Base-by-base conservation (phyloP, 768 basidiomycete species). In the Tremella fuciformis region DNA sequence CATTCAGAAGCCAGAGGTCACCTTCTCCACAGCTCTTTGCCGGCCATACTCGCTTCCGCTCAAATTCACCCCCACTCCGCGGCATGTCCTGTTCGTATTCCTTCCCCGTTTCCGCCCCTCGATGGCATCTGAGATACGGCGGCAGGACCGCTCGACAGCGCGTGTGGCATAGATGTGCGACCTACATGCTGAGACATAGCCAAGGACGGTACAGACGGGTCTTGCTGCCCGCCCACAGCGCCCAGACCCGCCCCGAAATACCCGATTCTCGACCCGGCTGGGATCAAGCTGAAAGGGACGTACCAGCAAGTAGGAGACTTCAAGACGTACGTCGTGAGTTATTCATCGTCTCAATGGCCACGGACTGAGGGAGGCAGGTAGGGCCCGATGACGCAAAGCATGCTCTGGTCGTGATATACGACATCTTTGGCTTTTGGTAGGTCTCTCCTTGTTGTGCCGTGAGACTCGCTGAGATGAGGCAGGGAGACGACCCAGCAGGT, bases 391-490 rank as follows among this genome's bases (percentile, higher is more conserved):
- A 69, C 16, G 80, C 80, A 53, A 77, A 81, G n/a, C 81, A 80
- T 58, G 83, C 83, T 15, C 76, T 85, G 39, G 79, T 86, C 51
- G 82, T 80, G 61, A 81, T 84, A 50, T 86, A 80, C 65, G 84
- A 86, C 69, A 85, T 86, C 64, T 86, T 87, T 66, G 85, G 85
- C 78, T 84, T 79, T 78, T 85, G 81, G 77, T 70, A 51, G 55
- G 65, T 59, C 2, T 3, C 3, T 25, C 54, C 9, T 42, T 6
- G 2, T 48, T 44, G 38, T 47, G 44, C n/a, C 13, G 8, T 39
- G n/a, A 25, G 42, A 46, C 15, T 46, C 22, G 25, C 46, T 56
- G 44, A 56, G 29, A 37, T 16, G 6, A 3, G n/a, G 21, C 37
- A 69, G 67, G 68, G 65, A 70, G 29, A 70, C 65, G 8, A 66